Percentiles rank a stretch among this genome's conserved stretches.
phyloP scores from a whole-genome alignment of 1,284 basidiomycete genomes.

The Marasmius oreades region DNA sequence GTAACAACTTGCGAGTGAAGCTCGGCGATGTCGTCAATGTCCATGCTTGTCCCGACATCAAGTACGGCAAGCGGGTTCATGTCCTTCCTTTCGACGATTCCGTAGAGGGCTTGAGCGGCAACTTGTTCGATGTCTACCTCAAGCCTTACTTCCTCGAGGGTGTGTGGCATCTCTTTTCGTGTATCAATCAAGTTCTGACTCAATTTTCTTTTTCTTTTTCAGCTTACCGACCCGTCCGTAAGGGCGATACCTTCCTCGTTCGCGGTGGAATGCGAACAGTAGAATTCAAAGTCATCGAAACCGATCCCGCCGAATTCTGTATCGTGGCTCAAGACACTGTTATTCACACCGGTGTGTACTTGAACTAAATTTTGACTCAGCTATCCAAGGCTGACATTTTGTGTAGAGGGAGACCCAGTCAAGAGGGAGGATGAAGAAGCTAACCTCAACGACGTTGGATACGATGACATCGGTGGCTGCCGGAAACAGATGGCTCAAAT shows the following conservation, averaged over 20 bases:
- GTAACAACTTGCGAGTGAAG: slow-evolving; percentile 97
- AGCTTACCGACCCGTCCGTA: slow-evolving; percentile 93
- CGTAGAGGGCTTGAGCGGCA: slow-evolving; percentile 94
- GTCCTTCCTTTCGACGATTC: slow-evolving; percentile 98
- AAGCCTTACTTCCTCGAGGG: slow-evolving; percentile 99
- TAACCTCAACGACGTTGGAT: slow-evolving; percentile 95
- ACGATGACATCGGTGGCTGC: slow-evolving; percentile 99
- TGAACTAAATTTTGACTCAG: slow-evolving; percentile 6
- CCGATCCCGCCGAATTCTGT: slow-evolving; percentile 93
- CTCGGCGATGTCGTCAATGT: slow-evolving; percentile 95
- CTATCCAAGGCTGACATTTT: slow-evolving; percentile 20
- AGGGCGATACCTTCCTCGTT: slow-evolving; percentile 98
- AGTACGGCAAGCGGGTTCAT: slow-evolving; percentile 98
- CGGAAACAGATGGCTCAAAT: slow-evolving; percentile 99
- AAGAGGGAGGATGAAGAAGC: slow-evolving; percentile 99
- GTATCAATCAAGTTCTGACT: slow-evolving; percentile 13
- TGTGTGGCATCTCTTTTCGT: slow-evolving; percentile 23
- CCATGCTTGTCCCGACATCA: slow-evolving; percentile 96
- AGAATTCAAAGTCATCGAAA: slow-evolving; percentile 98
- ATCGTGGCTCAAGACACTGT: slow-evolving; percentile 97
- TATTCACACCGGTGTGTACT: slow-evolving; percentile 76
- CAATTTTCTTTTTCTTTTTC: not conserved
- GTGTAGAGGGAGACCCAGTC: slow-evolving; percentile 91
- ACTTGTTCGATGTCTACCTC: slow-evolving; percentile 98
- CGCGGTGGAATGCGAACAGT: slow-evolving; percentile 97